These are phyloP conservation scores for Hyphopichia wangnamkhiaoensis DNA, from an alignment of 1,139 yeast genomes.

Conservation along the genomic window DNA sequence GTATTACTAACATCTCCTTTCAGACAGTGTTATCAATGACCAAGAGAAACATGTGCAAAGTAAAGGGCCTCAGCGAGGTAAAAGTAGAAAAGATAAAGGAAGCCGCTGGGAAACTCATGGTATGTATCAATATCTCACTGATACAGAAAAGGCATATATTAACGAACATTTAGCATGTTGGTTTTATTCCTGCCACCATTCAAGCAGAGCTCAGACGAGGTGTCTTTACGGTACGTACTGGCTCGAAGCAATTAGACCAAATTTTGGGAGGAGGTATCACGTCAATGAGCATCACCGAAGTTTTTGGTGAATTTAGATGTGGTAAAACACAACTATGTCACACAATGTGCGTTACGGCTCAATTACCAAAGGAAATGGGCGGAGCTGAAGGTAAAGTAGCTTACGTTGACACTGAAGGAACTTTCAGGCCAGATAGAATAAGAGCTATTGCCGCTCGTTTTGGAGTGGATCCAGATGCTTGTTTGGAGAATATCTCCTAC, in stretches of 20 bases:
- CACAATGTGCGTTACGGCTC: conserved; percentile 60
- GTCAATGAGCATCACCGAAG: conserved; percentile 65
- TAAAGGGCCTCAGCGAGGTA: conserved; percentile 57
- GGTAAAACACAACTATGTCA: conserved; percentile 65
- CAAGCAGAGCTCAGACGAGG: conserved; percentile 51
- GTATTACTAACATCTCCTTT: conserved; percentile 8
- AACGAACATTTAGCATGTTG: conserved; percentile 32
- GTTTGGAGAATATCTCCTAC: conserved; percentile 55
- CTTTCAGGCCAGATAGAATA: conserved; percentile 59
- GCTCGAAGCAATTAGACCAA: conserved; percentile 53
- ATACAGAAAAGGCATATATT: no score
- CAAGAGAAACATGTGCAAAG: conserved; percentile 51
- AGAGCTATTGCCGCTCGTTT: conserved; percentile 54
- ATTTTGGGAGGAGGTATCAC: conserved; percentile 60
- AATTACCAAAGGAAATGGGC: conserved; percentile 52
- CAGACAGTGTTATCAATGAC: conserved; percentile 56
- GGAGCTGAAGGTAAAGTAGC: conserved; percentile 68
- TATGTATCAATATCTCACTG: no score
- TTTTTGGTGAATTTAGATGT: conserved; percentile 63
- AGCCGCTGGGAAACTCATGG: conserved; percentile 51
- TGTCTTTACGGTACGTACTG: conserved; percentile 52
- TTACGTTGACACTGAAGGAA: conserved; percentile 62
- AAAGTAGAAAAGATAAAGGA: conserved; percentile 66
- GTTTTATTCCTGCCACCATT: conserved; percentile 55
- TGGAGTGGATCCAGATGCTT: conserved; percentile 53